Conservation (phyloP, 2,329 filamentous ascomycete species). For the Aspergillus eucalypticola region DNA sequence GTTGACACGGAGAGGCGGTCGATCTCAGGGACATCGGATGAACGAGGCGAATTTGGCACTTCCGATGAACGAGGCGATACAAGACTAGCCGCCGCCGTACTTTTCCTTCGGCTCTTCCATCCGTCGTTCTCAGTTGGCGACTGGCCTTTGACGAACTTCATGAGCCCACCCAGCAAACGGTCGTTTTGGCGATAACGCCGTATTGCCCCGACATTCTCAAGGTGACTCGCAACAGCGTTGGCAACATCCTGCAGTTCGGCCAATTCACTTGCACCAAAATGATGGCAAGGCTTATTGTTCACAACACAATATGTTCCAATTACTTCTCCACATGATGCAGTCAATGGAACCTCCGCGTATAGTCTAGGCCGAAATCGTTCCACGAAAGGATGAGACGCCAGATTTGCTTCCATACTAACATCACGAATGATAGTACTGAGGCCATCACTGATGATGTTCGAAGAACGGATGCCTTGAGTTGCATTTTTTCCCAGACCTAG, state of each 20-base stretch:
- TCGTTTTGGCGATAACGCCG: conserved; percentile 56
- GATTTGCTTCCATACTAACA: conserved; percentile 35
- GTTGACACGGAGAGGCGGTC: conserved; percentile 5
- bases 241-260: conserved; percentile 14
- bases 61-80: conserved; percentile 5
- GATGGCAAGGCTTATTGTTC: conserved; percentile 54
- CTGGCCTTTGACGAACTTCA: conserved; percentile 48
- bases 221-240: conserved; percentile 55
- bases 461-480: background rate
- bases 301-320: conserved; percentile 63
- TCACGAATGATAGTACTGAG: conserved; percentile 39
- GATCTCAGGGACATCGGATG: conserved; percentile 4
- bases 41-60: background rate
- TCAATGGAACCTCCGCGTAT: conserved; percentile 63
- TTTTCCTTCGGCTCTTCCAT: background rate
- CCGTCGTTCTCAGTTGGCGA: background rate
- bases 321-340: conserved; percentile 53
- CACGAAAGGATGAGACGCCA: conserved; percentile 38
- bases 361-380: conserved; percentile 43
- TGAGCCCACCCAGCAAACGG: conserved; percentile 56
- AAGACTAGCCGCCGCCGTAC: background rate
- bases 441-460: conserved; percentile 5
- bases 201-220: conserved; percentile 56
- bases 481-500: conserved; percentile 11
- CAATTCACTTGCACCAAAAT: conserved; percentile 36